Base-by-base conservation (phyloP, 352 stramenopile species). In the Aphanomyces astaci region DNA sequence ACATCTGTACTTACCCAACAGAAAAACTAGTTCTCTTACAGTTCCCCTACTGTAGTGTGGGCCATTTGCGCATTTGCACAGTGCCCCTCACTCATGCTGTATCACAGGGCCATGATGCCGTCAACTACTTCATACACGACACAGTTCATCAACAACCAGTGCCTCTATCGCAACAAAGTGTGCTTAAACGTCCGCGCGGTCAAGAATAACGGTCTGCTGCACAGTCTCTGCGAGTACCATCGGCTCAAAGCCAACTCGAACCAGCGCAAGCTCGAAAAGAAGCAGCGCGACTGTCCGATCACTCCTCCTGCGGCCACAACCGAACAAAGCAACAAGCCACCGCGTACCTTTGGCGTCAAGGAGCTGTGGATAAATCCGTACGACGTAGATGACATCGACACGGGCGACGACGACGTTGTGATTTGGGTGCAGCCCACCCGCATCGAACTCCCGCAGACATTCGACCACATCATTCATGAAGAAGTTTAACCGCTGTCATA, bases 181-280 rank as follows among this genome's bases (percentile, higher is more conserved):
- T 75, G 71, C 56, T 49, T 45, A 39, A 64, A 64, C 33, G 36
- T 64, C 24, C 67, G 72, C 39, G 72, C 66, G 15, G 9, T 73
- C 17, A 76, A 76, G 39, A 70, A 63, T n/a, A 76, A 72, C 27
- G 72, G 72, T n/a, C 56, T 56, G 46, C 57, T 72, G 48, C 68
- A 76, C 70, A 72, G 57, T 27, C 59, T 76, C 46, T 76, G 72
- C 32, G 69, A 76, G 54, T 72, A 72, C 56, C 72, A 76, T 32
- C 72, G 72, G 33, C 45, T 62, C 15, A 68, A 71, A 25, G 68
- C 68, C 24, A 76, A 74, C 49, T 40, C 60, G 25, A 76, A 76
- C 57, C 72, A 76, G 70, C 72, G 72, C 31, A 59, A 54, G 24
- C 70, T 75, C 40, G 66, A 75, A 30, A 65, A 70, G 52, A 74